phyloP scores from a whole-genome alignment of 2,329 filamentous ascomycete species.

The Cladorrhinum sp. region DNA sequence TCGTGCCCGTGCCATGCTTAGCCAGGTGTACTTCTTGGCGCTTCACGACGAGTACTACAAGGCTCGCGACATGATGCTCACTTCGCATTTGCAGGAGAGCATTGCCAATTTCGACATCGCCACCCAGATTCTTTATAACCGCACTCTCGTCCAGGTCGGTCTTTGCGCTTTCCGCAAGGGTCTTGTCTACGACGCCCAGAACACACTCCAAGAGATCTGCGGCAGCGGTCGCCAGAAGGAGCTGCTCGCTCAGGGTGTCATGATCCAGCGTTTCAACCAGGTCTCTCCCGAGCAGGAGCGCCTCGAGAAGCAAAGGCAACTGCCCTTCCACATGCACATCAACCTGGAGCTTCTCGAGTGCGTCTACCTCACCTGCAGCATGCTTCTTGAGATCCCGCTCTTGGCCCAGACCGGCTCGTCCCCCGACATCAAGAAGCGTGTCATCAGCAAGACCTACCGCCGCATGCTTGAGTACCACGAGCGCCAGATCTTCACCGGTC shows the following conservation, averaged over 20 bases:
- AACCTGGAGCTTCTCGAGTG: conserved; percentile 98
- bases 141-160: conserved; percentile 94
- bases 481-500: conserved; percentile 97
- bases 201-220: conserved; percentile 95
- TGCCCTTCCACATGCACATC: conserved; percentile 99
- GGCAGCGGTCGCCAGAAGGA: conserved; percentile 98
- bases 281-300: conserved; percentile 98
- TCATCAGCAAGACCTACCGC: conserved; percentile 99
- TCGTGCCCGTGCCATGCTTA: conserved; percentile 93
- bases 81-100: conserved; percentile 97
- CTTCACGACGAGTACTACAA: conserved; percentile 98
- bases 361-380: conserved; percentile 97
- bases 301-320: conserved; percentile 91
- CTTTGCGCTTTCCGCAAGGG: conserved; percentile 97
- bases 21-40: conserved; percentile 97
- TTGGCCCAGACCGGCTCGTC: conserved; percentile 95
- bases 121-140: conserved; percentile 98
- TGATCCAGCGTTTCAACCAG: conserved; percentile 95
- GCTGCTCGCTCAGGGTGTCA: conserved; percentile 93
- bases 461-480: conserved; percentile 99
- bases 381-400: conserved; percentile 97
- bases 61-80: conserved; percentile 97
- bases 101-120: conserved; percentile 95
- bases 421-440: conserved; percentile 92
- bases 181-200: conserved; percentile 95